Conservation (phyloP, 106 monocot genomes). For the Amphibolis antarctica region DNA sequence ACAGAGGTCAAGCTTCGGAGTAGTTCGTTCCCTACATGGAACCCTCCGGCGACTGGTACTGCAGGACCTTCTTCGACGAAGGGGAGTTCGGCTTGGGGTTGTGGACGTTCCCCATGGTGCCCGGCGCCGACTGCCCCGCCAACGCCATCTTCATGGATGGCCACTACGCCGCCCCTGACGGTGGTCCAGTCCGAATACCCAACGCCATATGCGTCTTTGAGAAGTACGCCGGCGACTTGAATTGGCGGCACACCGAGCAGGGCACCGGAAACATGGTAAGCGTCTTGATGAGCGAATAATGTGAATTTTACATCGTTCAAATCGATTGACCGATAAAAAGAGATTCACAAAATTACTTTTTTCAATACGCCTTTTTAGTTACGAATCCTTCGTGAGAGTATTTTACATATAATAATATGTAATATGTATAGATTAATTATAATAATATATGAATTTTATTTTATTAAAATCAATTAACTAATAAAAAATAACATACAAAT, state of each 20-base stretch:
- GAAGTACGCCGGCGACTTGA: constrained; percentile 37
- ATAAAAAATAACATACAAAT: no score
- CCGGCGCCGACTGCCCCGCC: constrained; percentile 41
- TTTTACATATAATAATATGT: no score
- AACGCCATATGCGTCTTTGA: constrained; percentile 62
- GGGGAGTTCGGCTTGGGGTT: constrained; percentile 70
- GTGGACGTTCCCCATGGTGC: constrained; percentile 24
- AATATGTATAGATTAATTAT: no score
- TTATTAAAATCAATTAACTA: no score
- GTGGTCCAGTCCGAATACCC: constrained; percentile 17
- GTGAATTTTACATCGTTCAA: no score
- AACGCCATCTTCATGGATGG: constrained; percentile 50
- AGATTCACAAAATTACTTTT: no score
- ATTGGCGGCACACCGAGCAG: constrained; percentile 28
- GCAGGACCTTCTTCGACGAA: constrained; percentile 45
- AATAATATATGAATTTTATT: no score
- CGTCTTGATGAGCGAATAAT: no score
- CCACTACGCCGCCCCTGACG: constrained; percentile 29
- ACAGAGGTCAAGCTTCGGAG: constrained; percentile 57
- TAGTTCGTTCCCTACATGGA: constrained; percentile 82
- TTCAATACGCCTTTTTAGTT: no score
- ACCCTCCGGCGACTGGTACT: constrained; percentile 70
- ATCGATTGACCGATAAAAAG: no score
- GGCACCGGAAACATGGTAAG: constrained; percentile 29
- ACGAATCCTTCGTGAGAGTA: no score